Evolutionary conservation across 768 basidiomycete genomes (phyloP), one percentile per base, ranked within the genome.

Genomic region (Antrodiella citrinella): DNA sequence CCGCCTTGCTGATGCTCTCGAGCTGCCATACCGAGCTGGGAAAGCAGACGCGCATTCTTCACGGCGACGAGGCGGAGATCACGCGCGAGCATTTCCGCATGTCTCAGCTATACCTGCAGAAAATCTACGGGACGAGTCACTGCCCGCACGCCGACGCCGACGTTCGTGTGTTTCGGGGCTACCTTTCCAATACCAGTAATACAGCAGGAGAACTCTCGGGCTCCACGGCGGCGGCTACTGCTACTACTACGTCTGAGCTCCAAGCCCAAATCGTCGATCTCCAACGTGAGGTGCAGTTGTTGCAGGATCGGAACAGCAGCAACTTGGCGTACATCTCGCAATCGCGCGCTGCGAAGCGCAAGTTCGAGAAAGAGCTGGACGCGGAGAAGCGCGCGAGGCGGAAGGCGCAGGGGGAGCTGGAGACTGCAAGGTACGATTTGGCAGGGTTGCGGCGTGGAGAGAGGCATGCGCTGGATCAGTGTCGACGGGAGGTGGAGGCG

Each of bases 21-120:
- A 72, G 75, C 47, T 81, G 79, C 55, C 74, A 81, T 56, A 65
- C 67, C 2, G 79, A 80, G 55, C 58, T 80, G 48, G 70, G 65
- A 44, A 69, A 61, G 58, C 55, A 54, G 30, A 58, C 62, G 19
- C 67, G 66, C 52, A 26, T n/a, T n/a, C n/a, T n/a, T n/a, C n/a
- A n/a, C n/a, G n/a, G n/a, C n/a, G n/a, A n/a, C n/a, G n/a, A n/a
- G n/a, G n/a, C n/a, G n/a, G n/a, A n/a, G n/a, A n/a, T n/a, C n/a
- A n/a, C n/a, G 26, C 7, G 56, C 41, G n/a, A 15, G 56, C 35
- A 47, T 59, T 1, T 19, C 59, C 66, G 0, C 59, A 59, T n/a
- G 53, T 69, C 76, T 18, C 64, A 67, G 47, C 62, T 59, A 47
- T 78, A 74, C 69, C 60, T 80, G 20, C 74, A 72, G 44, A 74